Conservation (phyloP, 441 rosid species). For the Viola pubescens region DNA sequence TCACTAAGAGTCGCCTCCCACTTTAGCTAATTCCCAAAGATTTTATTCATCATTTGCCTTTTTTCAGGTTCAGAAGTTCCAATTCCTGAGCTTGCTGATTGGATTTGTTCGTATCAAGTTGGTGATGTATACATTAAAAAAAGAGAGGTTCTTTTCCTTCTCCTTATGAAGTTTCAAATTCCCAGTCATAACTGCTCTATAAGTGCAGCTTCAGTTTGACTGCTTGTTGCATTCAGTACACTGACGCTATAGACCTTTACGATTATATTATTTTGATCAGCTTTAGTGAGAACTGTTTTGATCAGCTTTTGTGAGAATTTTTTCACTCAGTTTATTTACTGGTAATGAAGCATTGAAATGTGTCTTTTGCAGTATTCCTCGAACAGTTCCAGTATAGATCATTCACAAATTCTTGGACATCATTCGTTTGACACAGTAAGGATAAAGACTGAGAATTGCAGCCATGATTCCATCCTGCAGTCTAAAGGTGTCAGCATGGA, state of each 20-base stretch:
- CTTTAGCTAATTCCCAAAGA: slow-evolving; percentile 3
- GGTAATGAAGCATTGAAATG: slow-evolving; percentile 3
- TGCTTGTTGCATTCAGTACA: not conserved
- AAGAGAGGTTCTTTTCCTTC: slow-evolving; percentile 37
- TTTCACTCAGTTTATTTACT: not conserved
- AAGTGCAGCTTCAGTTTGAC: not conserved
- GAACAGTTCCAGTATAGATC: slow-evolving; percentile 5
- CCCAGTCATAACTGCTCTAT: not conserved
- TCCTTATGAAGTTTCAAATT: not conserved
- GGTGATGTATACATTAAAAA: slow-evolving; percentile 20
- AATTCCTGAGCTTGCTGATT: slow-evolving; percentile 59
- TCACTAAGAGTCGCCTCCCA: not conserved
- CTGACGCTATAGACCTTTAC: not conserved
- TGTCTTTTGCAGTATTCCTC: slow-evolving; percentile 22
- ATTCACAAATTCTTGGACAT: slow-evolving; percentile 18
- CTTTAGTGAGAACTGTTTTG: not conserved
- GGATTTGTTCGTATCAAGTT: slow-evolving; percentile 52
- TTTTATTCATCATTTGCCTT: slow-evolving; percentile 5
- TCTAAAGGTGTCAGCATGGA: slow-evolving; percentile 21
- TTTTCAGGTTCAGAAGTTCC: slow-evolving; percentile 63
- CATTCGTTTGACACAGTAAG: slow-evolving; percentile 21
- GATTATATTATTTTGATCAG: not conserved
- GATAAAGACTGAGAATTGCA: slow-evolving; percentile 40
- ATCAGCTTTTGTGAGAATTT: not conserved
- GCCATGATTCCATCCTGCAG: slow-evolving; percentile 25